Evolutionary conservation across 345 rosid genomes (phyloP).

Genomic region (Theobroma cacao): DNA sequence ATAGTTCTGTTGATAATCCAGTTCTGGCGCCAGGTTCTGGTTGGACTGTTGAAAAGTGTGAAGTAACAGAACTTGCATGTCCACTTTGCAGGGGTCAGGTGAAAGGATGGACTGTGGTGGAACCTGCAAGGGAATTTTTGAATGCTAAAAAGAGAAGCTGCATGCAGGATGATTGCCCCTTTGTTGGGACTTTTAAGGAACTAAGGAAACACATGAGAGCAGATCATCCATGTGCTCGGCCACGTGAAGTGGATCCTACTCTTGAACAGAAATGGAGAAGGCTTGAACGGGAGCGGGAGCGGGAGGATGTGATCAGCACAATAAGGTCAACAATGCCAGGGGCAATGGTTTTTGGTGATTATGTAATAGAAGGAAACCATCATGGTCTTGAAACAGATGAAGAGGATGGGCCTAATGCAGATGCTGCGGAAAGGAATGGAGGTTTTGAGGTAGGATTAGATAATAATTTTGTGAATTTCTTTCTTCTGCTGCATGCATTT

Average conservation of each 20-base stretch:
- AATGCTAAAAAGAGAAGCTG: conserved; percentile 80
- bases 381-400: conserved; percentile 50
- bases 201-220: conserved; percentile 86
- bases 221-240: conserved; percentile 75
- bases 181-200: conserved; percentile 75
- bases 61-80: conserved; percentile 64
- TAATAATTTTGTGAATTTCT: conserved; percentile 59
- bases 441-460: conserved; percentile 53
- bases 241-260: conserved; percentile 78
- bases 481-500: conserved; percentile 73
- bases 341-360: conserved; percentile 81
- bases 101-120: conserved; percentile 96
- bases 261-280: conserved; percentile 86
- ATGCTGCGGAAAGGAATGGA: conserved; percentile 32
- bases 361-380: conserved; percentile 67
- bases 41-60: conserved; percentile 47
- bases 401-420: conserved; percentile 36
- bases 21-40: conserved; percentile 27
- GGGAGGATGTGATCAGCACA: conserved; percentile 71
- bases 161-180: conserved; percentile 89
- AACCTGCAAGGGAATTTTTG: conserved; percentile 73
- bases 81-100: conserved; percentile 97
- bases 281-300: conserved; percentile 70
- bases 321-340: conserved; percentile 89
- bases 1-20: conserved; percentile 30